Evolutionary conservation across 805 yeast species (phyloP), one percentile per base, ranked within the genome.

Genomic region (Cyberlindnera samutprakarnensis): DNA sequence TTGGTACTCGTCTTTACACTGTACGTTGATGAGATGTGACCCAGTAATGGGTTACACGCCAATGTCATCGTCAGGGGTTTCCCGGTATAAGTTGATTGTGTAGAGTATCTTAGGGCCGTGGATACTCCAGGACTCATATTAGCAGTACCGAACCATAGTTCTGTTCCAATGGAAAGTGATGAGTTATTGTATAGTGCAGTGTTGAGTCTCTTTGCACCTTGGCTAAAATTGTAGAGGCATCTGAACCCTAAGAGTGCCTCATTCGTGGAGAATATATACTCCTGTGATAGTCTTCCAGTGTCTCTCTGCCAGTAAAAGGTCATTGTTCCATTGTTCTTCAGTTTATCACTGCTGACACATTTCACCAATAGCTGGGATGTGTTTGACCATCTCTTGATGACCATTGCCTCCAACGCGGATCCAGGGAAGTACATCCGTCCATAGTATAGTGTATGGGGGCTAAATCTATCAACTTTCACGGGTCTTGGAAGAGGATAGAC

Each of bases 391-490:
- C 85, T 61, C 40, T 80, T 73, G 25, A 86, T 73, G 7, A 78
- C 43, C 90, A 92, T 78, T 2, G 95, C 95, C 54, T 90, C 97
- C 3, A 92, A 59, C 7, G 81, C 78, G 13, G 84, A 77, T 2
- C 85, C 82, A 0, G 98, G 97, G 39, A 90, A 76, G 48, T 79
- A 83, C 76, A 92, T 72, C 41, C 90, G 66, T 1, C 97, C 97
- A 54, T 85, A 90, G 21, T 81, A 56, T 12, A 90, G 60, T 0
- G 76, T 61, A 22, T 66, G 58, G 7, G 44, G 42, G 19, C 28
- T 28, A 23, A 40, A 36, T 7, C 9, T 20, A 15, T 6, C 13
- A 7, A 14, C 17, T 7, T 16, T 14, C 18, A 17, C 23, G 13
- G n/a, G 20, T 13, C 18, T 14, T 27, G 31, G 14, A 14, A 42